Base-by-base conservation (phyloP, 805 yeast species). In the Huiozyma sinensis region DNA sequence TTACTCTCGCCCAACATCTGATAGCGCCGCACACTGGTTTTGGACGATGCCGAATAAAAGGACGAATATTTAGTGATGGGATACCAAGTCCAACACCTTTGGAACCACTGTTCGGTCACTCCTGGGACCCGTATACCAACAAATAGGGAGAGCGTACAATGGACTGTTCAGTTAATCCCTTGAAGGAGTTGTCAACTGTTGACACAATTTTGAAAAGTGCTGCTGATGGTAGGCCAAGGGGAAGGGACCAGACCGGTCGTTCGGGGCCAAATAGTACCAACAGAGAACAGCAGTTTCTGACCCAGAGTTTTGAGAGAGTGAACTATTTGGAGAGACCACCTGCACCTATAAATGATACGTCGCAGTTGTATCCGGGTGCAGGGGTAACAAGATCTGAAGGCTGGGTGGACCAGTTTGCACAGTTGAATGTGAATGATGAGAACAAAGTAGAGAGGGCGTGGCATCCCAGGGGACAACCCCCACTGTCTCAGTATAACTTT, bases 111-210 rank as follows among this genome's bases (percentile, higher is more conserved):
- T 17, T 17, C 24, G 24, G 24, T 4, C 24, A 17, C 24, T 17
- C 24, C 24, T 17, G 24, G 24, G 24, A 17, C 24, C 24, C 24
- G 24, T 17, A 17, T 17, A 17, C 24, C 24, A 17, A 17, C 24
- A 17, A 17, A 17, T 17, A 17, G 24, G 4, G 24, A 17, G 4
- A 10, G 10, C n/a, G n/a, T 10, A 32, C 34, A 10, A 34, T 34
- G 37, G 31, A 38, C 9, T 38, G 41, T 29, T 38, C 41, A 27
- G 33, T 38, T 9, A 38, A 38, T 28, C 33, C 41, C 5, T 33
- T 38, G 27, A 17, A 17, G 24, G 24, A 17, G 24, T 17, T 17
- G 24, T 17, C 24, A 17, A 17, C 24, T 4, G 24, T 17, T 17
- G 24, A 17, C 24, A 17, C 24, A 17, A 17, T 17, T 17, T 17